phyloP scores from a whole-genome alignment of 352 stramenopile species.

The Pythium brachiatum region DNA sequence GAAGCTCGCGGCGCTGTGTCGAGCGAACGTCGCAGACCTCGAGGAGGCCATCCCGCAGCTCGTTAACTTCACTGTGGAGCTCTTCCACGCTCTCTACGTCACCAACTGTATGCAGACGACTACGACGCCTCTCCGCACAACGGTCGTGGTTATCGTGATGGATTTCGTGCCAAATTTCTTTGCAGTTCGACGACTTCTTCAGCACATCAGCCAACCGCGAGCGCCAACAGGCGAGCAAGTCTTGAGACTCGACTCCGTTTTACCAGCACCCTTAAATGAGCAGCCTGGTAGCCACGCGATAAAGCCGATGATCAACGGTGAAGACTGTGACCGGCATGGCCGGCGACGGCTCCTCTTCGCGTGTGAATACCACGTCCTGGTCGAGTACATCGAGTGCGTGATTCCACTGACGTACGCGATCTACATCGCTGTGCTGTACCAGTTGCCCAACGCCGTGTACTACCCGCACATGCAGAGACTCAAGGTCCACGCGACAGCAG shows the following conservation, averaged over 20 bases:
- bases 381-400: slow-evolving; percentile 30
- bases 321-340: too few relatives aligned
- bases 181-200: neutral
- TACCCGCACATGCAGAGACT: slow-evolving; percentile 17
- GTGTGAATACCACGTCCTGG: slow-evolving; percentile 12
- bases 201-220: neutral
- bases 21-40: neutral
- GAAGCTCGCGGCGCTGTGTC: neutral
- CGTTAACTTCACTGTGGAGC: neutral
- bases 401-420: slow-evolving; percentile 23
- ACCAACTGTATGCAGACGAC: neutral
- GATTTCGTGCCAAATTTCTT: neutral
- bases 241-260: neutral
- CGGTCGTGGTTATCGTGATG: neutral
- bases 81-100: neutral
- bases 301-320: too few relatives aligned
- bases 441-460: slow-evolving; percentile 33
- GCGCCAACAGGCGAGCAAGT: neutral
- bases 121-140: neutral
- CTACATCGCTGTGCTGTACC: slow-evolving; percentile 24
- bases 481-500: neutral
- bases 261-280: neutral
- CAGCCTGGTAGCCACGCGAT: neutral
- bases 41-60: neutral
- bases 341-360: neutral